phyloP scores from a whole-genome alignment of 2,329 filamentous ascomycete genomes.

The Colletotrichum filicis region DNA sequence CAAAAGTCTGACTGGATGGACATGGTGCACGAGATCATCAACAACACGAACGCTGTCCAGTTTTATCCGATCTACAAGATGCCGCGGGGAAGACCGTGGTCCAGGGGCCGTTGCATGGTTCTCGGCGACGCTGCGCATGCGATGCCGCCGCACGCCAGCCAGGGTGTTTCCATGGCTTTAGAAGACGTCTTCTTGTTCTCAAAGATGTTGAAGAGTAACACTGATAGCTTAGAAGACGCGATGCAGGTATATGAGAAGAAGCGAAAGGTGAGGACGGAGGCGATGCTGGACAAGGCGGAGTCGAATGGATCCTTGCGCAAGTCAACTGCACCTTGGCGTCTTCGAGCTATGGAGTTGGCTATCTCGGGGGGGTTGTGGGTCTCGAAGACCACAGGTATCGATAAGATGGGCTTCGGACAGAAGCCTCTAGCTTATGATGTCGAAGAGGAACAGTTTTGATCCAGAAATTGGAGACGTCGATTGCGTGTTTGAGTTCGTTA shows the following conservation, averaged over 20 bases:
- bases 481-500: not conserved
- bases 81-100: conserved; percentile 46
- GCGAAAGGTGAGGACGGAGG: conserved; percentile 15
- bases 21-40: conserved; percentile 34
- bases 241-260: conserved; percentile 10
- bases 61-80: conserved; percentile 50
- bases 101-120: conserved; percentile 54
- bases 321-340: conserved; percentile 21
- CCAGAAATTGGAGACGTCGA: not conserved
- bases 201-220: conserved; percentile 45
- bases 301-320: conserved; percentile 17
- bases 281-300: conserved; percentile 14
- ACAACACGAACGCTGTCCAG: conserved; percentile 39
- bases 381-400: conserved; percentile 12
- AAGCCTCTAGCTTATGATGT: conserved; percentile 26
- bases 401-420: conserved; percentile 20
- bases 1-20: conserved; percentile 44
- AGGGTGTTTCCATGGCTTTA: conserved; percentile 65
- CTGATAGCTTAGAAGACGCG: not conserved
- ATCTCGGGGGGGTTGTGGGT: conserved; percentile 22
- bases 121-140: conserved; percentile 69
- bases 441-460: conserved; percentile 11
- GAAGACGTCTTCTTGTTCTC: conserved; percentile 63
- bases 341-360: conserved; percentile 13
- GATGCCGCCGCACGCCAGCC: conserved; percentile 62